Evolutionary conservation across 176 grass and related monocot species (phyloP), one percentile per base, ranked within the genome.

Genomic region (Dendrocalamus sinicus): DNA sequence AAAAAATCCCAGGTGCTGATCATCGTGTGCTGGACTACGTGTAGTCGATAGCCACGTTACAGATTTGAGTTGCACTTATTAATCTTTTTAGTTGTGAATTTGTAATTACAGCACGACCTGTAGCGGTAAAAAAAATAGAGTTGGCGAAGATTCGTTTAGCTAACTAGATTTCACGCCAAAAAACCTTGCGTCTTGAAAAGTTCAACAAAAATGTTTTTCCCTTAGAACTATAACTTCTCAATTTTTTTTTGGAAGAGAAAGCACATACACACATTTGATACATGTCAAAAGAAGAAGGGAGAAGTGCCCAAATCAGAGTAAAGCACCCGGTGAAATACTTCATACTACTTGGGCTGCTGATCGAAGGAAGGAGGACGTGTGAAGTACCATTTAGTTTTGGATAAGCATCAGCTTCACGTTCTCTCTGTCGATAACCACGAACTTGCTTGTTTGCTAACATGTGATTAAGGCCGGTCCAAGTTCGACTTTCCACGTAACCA

Each of bases 351-450:
- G 70, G 7, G n/a, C 30, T 7, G 5, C 15, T 57, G 44, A 45
- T 32, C 45, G 67, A 67, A 19, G 9, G 3, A 48, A 4, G 15
- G 30, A 4, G 8, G 14, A 9, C 44, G 7, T 24, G 44, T 0
- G 22, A 61, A 47, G 4, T 14, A 14, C 14, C 9, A 3, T 50
- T 4, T 12, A 35, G 13, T 51, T 50, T 14, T 22, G 26, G 61
- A 51, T 80, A 80, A 67, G 44, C 17, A 15, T 47, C 2, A 2
- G 44, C 9, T 9, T 17, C 51, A 12, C 50, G 1, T 39, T 55
- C 16, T n/a, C 23, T 7, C 4, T 35, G 77, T 67, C 35, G 77
- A 80, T 67, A 67, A 80, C 77, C 44, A 51, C 35, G 43, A 80
- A 7, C 19, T 39, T 55, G 23, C 45, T 19, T 55, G 39, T 37